These are phyloP conservation scores for Lenzites betulinus DNA, from an alignment of 768 basidiomycete species.

Conservation along the genomic window DNA sequence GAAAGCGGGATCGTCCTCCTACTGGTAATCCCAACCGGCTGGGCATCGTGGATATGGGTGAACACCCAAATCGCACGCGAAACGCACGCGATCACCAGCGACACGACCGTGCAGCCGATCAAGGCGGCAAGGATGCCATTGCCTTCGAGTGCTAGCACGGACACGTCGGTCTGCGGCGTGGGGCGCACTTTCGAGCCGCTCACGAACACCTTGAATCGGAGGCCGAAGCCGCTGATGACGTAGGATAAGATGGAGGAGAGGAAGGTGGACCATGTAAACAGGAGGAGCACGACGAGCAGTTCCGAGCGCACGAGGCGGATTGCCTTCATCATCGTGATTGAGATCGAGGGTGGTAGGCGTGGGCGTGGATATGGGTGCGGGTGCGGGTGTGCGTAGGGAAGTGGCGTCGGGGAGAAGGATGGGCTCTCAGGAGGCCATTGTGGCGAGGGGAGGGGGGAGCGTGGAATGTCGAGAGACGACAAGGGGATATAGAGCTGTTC, in stretches of 20 bases:
- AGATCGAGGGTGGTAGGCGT: too few relatives aligned
- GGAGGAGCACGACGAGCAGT: not conserved
- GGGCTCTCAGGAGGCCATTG: not conserved
- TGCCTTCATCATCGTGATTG: not conserved
- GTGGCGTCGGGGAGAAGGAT: not conserved
- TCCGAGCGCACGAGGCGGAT: not conserved
- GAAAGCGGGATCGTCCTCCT: too few relatives aligned
- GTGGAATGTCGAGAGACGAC: not conserved
- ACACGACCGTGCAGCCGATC: not conserved
- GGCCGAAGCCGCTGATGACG: not conserved
- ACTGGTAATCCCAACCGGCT: too few relatives aligned
- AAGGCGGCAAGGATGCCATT: not conserved
- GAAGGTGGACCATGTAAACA: not conserved
- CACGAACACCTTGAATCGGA: too few relatives aligned
- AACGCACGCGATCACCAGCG: not conserved
- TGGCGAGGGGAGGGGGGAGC: not conserved
- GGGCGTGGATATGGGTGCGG: too few relatives aligned
- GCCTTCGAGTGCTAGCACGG: not conserved
- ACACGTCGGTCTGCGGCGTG: not conserved
- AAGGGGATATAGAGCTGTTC: not conserved
- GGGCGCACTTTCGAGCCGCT: not conserved
- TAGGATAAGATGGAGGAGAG: not conserved
- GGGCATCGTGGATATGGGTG: not conserved
- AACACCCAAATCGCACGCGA: not conserved
- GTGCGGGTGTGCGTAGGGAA: not conserved